Conservation (phyloP, 2,329 filamentous ascomycete genomes). For the Coleophoma eucalyptorum region DNA sequence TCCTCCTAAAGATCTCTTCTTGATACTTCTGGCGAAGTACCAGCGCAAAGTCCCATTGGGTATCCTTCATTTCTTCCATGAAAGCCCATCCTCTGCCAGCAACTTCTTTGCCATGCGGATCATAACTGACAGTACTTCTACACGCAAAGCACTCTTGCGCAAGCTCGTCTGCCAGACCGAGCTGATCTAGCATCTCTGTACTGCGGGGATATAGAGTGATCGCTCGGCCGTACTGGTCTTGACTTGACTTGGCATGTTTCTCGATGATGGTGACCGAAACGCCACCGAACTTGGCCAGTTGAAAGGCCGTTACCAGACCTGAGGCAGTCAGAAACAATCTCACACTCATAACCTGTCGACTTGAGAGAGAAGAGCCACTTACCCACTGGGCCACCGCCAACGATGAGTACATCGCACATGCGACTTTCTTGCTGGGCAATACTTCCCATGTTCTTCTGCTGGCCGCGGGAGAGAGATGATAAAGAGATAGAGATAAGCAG, state of each 20-base stretch:
- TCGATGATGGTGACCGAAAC: conserved; percentile 43
- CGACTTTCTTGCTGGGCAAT: conserved; percentile 10
- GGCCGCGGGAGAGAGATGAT: background rate
- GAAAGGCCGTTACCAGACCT: conserved; percentile 37
- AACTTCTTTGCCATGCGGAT: conserved; percentile 38
- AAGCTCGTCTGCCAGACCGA: conserved; percentile 43
- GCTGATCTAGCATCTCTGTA: conserved; percentile 47
- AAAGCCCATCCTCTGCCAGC: conserved; percentile 45
- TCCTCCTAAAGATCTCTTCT: conserved; percentile 47
- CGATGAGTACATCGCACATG: conserved; percentile 32
- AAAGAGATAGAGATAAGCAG: background rate
- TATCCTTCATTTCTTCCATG: conserved; percentile 49
- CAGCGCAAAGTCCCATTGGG: conserved; percentile 46
- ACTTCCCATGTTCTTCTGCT: conserved; percentile 12
- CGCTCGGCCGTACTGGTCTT: conserved; percentile 49
- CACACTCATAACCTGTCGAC: too few species aligned
- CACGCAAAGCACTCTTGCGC: conserved; percentile 49
- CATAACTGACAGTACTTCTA: conserved; percentile 44
- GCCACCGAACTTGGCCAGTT: conserved; percentile 35
- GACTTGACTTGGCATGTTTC: conserved; percentile 41
- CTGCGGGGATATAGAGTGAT: conserved; percentile 49
- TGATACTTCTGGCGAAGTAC: conserved; percentile 52
- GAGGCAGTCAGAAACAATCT: too few species aligned
- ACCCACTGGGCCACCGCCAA: conserved; percentile 43
- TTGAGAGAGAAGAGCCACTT: too few species aligned